Conservation (phyloP, 2,329 filamentous ascomycete genomes). For the Colletotrichum filicis region DNA sequence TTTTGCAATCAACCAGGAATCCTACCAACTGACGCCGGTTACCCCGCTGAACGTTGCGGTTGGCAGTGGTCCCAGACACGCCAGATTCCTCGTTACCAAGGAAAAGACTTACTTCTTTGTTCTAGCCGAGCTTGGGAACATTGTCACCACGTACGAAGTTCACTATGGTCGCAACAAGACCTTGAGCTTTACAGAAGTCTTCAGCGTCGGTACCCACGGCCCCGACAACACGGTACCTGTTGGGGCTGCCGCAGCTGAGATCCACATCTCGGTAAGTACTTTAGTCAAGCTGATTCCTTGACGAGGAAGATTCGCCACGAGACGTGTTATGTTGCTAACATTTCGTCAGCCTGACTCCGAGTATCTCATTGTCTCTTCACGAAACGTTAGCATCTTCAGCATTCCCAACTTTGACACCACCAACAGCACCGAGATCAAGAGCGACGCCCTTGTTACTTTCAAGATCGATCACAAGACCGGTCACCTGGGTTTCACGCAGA, state of each 20-base stretch:
- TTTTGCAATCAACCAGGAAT: slow-evolving; percentile 26
- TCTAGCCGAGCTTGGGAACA: slow-evolving; percentile 68
- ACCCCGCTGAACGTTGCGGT: slow-evolving; percentile 24
- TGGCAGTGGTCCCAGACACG: slow-evolving; percentile 45
- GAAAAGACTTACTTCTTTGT: slow-evolving; percentile 67
- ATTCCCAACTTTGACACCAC: slow-evolving; percentile 54
- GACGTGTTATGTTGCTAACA: not conserved
- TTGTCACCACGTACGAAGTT: slow-evolving; percentile 66
- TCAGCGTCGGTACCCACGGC: slow-evolving; percentile 59
- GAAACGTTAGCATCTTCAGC: slow-evolving; percentile 66
- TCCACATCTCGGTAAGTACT: slow-evolving; percentile 64
- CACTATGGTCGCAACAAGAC: slow-evolving; percentile 54
- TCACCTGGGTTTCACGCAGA: slow-evolving; percentile 63
- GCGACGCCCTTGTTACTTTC: slow-evolving; percentile 74
- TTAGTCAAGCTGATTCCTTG: too few relatives aligned
- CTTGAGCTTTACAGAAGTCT: slow-evolving; percentile 60
- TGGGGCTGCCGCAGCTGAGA: slow-evolving; percentile 63
- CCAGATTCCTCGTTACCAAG: slow-evolving; percentile 60
- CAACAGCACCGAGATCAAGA: slow-evolving; percentile 52
- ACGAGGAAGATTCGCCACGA: too few relatives aligned
- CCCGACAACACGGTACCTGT: slow-evolving; percentile 51
- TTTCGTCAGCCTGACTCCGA: slow-evolving; percentile 60
- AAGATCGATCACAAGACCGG: slow-evolving; percentile 63
- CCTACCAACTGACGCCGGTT: slow-evolving; percentile 22
- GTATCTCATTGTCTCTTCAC: slow-evolving; percentile 75